A percentile compares a stretch with the other conserved stretches of the same genome.
phyloP scores from a whole-genome alignment of 495 filamentous ascomycete genomes.

The Penicillium diatomitis region DNA sequence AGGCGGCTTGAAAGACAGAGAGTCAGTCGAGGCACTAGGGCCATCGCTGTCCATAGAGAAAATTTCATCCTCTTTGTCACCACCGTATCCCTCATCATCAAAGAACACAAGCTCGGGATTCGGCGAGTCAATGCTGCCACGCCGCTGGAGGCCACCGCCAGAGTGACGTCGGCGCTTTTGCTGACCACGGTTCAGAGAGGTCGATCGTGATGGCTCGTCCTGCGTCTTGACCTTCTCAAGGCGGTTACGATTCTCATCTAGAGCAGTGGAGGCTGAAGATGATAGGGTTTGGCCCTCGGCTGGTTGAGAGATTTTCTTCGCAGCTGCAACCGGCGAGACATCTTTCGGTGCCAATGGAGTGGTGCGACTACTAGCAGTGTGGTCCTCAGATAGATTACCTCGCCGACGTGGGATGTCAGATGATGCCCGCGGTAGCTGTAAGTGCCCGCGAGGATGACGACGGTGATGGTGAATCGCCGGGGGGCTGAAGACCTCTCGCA shows the following conservation, averaged over 20 bases:
- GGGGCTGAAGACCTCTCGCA: slow-evolving; percentile 87
- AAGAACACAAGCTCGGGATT: slow-evolving; percentile 66
- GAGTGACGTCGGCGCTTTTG: slow-evolving; percentile 59
- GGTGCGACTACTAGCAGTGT: slow-evolving; percentile 17
- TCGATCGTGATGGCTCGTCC: slow-evolving; percentile 22
- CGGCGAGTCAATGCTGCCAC: slow-evolving; percentile 48
- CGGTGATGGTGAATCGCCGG: slow-evolving; percentile 63
- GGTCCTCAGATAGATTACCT: slow-evolving; percentile 27
- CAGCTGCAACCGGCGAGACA: slow-evolving; percentile 16
- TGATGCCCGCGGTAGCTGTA: slow-evolving; percentile 39
- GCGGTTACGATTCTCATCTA: slow-evolving; percentile 27
- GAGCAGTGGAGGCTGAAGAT: slow-evolving; percentile 36
- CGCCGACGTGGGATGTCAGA: slow-evolving; percentile 27
- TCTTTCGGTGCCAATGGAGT: slow-evolving; percentile 6
- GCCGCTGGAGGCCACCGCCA: slow-evolving; percentile 65
- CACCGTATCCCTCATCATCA: slow-evolving; percentile 78
- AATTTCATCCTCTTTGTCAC: slow-evolving; percentile 64
- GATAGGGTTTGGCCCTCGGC: slow-evolving; percentile 25
- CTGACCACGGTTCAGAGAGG: slow-evolving; percentile 23
- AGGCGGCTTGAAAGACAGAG: background rate
- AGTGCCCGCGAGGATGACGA: slow-evolving; percentile 53
- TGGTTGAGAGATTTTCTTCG: slow-evolving; percentile 20
- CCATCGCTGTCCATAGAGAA: slow-evolving; percentile 62
- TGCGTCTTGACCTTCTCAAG: slow-evolving; percentile 25
- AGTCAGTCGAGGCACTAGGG: slow-evolving; percentile 7